A percentile compares a stretch with the other conserved stretches of the same genome.
phyloP scores from a whole-genome alignment of 176 grass and related monocot genomes.

The Miscanthus lutarioriparius region DNA sequence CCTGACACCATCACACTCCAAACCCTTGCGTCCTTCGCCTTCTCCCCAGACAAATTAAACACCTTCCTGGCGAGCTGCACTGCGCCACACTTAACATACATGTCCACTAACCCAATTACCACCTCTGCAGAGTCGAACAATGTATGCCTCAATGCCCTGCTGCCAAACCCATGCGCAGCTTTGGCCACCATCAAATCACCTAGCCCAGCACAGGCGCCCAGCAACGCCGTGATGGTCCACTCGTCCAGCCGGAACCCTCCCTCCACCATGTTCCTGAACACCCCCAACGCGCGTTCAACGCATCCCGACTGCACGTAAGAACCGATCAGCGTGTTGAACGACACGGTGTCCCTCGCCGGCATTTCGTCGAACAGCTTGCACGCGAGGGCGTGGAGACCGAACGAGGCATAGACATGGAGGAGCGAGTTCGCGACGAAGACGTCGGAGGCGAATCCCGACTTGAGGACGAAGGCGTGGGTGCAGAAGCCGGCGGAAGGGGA shows the following conservation, averaged over 20 bases:
- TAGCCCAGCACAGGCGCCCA: neutral
- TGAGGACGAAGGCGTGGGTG: constrained; percentile 54
- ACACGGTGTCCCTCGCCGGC: neutral
- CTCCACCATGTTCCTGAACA: constrained; percentile 30
- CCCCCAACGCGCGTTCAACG: neutral
- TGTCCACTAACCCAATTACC: constrained; percentile 20
- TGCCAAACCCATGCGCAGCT: constrained; percentile 29
- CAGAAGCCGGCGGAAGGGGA: constrained; percentile 38
- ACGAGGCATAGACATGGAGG: constrained; percentile 44
- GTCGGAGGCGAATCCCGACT: constrained; percentile 47
- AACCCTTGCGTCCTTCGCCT: constrained; percentile 28
- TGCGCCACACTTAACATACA: constrained; percentile 31
- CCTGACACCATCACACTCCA: constrained; percentile 53
- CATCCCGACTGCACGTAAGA: neutral
- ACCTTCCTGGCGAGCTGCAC: constrained; percentile 21
- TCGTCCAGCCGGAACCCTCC: constrained; percentile 14
- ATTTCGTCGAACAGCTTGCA: constrained; percentile 49
- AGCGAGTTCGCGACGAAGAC: constrained; percentile 48
- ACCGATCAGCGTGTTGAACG: constrained; percentile 48
- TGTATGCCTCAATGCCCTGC: constrained; percentile 10
- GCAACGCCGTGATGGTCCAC: constrained; percentile 31
- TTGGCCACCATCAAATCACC: constrained; percentile 34
- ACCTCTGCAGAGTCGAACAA: constrained; percentile 5
- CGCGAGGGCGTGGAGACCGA: constrained; percentile 10
- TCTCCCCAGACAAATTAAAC: constrained; percentile 46